A percentile compares a stretch with the other conserved stretches of the same genome.
Evolutionary conservation across 2,329 filamentous ascomycete species (phyloP).

Genomic region (Beauveria rudraprayagi): DNA sequence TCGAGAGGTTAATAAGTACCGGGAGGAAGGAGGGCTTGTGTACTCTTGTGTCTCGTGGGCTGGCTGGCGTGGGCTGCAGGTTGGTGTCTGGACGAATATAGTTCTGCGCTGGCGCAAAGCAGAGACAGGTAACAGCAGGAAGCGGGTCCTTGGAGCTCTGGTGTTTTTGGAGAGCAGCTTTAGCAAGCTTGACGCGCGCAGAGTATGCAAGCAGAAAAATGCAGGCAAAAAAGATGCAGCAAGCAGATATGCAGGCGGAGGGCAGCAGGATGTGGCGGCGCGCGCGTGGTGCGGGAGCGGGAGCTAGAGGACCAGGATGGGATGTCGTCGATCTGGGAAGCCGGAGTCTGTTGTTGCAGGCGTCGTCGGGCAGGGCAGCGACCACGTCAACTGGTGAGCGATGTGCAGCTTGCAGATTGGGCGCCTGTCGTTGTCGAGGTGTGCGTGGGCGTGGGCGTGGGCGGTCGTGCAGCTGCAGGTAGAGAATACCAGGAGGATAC

Average conservation of each 20-base stretch:
- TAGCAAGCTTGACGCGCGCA: neutral
- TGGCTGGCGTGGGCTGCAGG: neutral
- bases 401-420: slow-evolving; percentile 3
- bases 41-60: slow-evolving; percentile 3
- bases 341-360: neutral
- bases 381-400: slow-evolving; percentile 7
- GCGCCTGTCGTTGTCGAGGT: slow-evolving; percentile 4
- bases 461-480: slow-evolving; percentile 3
- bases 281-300: slow-evolving; percentile 11
- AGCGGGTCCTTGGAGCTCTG: neutral
- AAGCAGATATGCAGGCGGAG: neutral
- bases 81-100: neutral
- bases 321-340: neutral
- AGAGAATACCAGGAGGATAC: neutral
- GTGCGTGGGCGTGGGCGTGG: slow-evolving; percentile 6
- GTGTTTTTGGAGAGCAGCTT: neutral
- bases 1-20: slow-evolving; percentile 7
- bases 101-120: neutral
- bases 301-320: slow-evolving; percentile 4
- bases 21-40: neutral
- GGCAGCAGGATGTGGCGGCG: slow-evolving; percentile 1
- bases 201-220: neutral
- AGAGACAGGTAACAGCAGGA: neutral
- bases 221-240: neutral
- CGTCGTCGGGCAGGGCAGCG: neutral